Percentiles rank a stretch among this genome's conserved stretches.
Conservation (phyloP, 169 alveolate species). For the Plasmodium ovale region DNA sequence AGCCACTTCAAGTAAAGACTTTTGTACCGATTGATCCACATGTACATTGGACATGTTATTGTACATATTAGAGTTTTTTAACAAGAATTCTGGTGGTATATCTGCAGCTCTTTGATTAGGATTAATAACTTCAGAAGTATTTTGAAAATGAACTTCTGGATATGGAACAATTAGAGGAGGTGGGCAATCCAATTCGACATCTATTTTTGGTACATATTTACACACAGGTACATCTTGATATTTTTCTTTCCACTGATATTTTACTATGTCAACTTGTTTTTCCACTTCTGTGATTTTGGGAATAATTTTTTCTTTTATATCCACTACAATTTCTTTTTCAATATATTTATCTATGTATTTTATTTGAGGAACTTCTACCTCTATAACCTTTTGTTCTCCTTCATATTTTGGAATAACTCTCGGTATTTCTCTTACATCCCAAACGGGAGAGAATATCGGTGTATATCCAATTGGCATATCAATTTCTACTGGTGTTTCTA, state of each 20-base stretch:
- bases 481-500: conserved; percentile 86
- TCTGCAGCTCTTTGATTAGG: conserved; percentile 66
- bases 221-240: conserved; percentile 90
- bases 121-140: conserved; percentile 54
- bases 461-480: conserved; percentile 88
- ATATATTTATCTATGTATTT: conserved; percentile 87
- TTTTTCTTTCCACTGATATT: conserved; percentile 89
- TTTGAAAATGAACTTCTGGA: conserved; percentile 84
- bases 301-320: conserved; percentile 87
- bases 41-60: conserved; percentile 47
- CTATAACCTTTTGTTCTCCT: conserved; percentile 88
- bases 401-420: conserved; percentile 88
- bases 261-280: conserved; percentile 87
- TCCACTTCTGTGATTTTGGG: conserved; percentile 89
- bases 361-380: conserved; percentile 89
- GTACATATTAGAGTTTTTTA: conserved; percentile 62
- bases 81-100: conserved; percentile 37
- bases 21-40: conserved; percentile 36
- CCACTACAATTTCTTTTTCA: conserved; percentile 91
- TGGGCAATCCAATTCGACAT: conserved; percentile 90
- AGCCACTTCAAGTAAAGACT: conserved; percentile 14
- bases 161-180: conserved; percentile 90
- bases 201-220: conserved; percentile 90
- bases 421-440: conserved; percentile 91
- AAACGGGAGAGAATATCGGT: conserved; percentile 88